Conservation (phyloP, 441 rosid genomes). For the Brassica balearica region DNA sequence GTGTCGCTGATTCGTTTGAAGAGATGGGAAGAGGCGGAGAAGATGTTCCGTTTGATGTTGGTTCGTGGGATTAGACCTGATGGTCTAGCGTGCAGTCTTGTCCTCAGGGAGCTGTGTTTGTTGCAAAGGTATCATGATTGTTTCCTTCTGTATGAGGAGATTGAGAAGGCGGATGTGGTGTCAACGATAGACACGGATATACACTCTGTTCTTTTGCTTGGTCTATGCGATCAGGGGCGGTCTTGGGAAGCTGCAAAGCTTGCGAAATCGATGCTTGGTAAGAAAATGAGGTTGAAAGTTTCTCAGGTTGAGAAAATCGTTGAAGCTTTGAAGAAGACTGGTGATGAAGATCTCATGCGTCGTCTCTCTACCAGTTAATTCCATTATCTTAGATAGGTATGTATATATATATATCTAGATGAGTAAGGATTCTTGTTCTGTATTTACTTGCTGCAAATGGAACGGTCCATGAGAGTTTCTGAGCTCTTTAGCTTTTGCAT, state of each 20-base stretch:
- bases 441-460: too few species aligned
- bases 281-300: slow-evolving; percentile 51
- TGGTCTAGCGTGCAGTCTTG: slow-evolving; percentile 66
- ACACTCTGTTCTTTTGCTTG: slow-evolving; percentile 56
- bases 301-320: slow-evolving; percentile 50
- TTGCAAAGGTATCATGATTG: slow-evolving; percentile 61
- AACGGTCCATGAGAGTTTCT: background rate
- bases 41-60: slow-evolving; percentile 58
- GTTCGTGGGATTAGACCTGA: slow-evolving; percentile 63
- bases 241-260: slow-evolving; percentile 68
- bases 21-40: slow-evolving; percentile 64
- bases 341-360: slow-evolving; percentile 51
- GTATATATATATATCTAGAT: background rate
- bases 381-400: background rate
- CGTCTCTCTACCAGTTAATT: slow-evolving; percentile 41
- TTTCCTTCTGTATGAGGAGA: slow-evolving; percentile 55
- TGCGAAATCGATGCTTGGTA: slow-evolving; percentile 61
- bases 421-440: background rate
- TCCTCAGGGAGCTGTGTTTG: slow-evolving; percentile 68
- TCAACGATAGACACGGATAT: slow-evolving; percentile 68
- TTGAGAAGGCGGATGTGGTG: slow-evolving; percentile 52
- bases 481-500: background rate
- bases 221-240: slow-evolving; percentile 58
- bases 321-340: slow-evolving; percentile 54
- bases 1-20: slow-evolving; percentile 56